phyloP scores from a whole-genome alignment of 768 basidiomycete species.

The Peribolospora baueri region DNA sequence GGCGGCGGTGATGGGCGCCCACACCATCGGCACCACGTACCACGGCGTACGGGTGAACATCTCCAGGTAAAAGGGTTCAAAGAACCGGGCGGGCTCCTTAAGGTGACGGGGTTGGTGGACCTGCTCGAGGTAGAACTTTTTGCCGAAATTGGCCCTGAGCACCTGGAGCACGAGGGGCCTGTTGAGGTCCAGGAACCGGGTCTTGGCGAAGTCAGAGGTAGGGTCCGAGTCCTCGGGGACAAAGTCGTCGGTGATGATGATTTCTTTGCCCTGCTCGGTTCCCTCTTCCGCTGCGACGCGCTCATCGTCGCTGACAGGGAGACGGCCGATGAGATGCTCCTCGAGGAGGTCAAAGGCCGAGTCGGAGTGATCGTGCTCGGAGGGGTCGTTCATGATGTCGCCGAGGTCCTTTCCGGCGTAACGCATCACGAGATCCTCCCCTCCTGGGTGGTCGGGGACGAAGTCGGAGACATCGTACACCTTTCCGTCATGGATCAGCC shows the following conservation, averaged over 20 bases:
- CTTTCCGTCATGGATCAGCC: conserved; percentile 53
- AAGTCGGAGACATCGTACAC: conserved; percentile 80
- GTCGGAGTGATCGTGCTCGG: conserved; percentile 70
- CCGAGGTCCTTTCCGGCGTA: conserved; percentile 68
- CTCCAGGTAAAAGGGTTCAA: conserved; percentile 62
- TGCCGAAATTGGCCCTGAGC: conserved; percentile 70
- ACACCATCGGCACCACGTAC: conserved; percentile 78
- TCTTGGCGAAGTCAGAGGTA: conserved; percentile 57
- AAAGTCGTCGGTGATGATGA: conserved; percentile 62
- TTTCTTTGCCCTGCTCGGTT: conserved; percentile 27
- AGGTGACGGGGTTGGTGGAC: conserved; percentile 67
- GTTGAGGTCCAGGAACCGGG: conserved; percentile 70
- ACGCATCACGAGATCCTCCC: conserved; percentile 65
- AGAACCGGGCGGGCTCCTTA: conserved; percentile 39
- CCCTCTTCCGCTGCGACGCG: conserved; percentile 20
- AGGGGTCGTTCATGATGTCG: conserved; percentile 49
- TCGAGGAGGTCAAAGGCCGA: conserved; percentile 77
- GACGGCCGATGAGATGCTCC: conserved; percentile 59
- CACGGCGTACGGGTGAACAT: conserved; percentile 64
- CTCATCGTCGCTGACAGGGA: conserved; percentile 16
- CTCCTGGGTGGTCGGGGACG: conserved; percentile 72
- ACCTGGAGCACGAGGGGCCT: conserved; percentile 57
- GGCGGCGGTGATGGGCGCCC: conserved; percentile 65
- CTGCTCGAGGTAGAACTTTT: conserved; percentile 84
- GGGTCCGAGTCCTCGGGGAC: conserved; percentile 72